phyloP scores from a whole-genome alignment of 495 filamentous ascomycete species.

The Trichoderma virens region DNA sequence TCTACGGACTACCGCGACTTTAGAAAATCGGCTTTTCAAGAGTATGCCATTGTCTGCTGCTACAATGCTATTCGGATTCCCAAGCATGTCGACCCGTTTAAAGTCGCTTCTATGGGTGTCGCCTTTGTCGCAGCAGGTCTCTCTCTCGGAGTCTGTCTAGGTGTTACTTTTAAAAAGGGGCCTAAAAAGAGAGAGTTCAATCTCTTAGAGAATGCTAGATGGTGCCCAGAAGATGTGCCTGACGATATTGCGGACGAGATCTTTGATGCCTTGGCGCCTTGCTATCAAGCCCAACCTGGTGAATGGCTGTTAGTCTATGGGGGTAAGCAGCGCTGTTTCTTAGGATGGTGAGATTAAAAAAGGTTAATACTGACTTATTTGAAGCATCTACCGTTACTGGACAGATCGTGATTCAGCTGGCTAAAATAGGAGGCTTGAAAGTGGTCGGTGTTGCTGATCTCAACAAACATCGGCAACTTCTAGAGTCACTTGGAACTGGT shows the following conservation, averaged over 20 bases:
- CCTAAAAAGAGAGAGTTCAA: neutral
- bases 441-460: constrained; percentile 49
- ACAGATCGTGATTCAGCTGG: constrained; percentile 44
- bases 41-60: constrained; percentile 55
- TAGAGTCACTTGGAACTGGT: constrained; percentile 24
- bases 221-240: neutral
- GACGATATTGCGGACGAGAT: neutral
- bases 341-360: neutral
- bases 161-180: neutral
- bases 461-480: constrained; percentile 42
- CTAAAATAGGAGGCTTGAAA: constrained; percentile 45
- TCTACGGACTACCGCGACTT: constrained; percentile 67
- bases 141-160: constrained; percentile 47
- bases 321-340: constrained; percentile 30
- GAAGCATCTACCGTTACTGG: constrained; percentile 49
- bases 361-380: neutral
- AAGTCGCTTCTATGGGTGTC: constrained; percentile 54
- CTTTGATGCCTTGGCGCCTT: neutral
- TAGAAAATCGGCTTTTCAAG: constrained; percentile 60
- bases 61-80: constrained; percentile 58
- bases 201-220: neutral
- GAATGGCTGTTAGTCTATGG: constrained; percentile 62
- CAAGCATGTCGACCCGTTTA: constrained; percentile 33
- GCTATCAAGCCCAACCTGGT: constrained; percentile 30
- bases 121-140: constrained; percentile 55